phyloP scores from a whole-genome alignment of 768 basidiomycete species.

The Trametes punicea region DNA sequence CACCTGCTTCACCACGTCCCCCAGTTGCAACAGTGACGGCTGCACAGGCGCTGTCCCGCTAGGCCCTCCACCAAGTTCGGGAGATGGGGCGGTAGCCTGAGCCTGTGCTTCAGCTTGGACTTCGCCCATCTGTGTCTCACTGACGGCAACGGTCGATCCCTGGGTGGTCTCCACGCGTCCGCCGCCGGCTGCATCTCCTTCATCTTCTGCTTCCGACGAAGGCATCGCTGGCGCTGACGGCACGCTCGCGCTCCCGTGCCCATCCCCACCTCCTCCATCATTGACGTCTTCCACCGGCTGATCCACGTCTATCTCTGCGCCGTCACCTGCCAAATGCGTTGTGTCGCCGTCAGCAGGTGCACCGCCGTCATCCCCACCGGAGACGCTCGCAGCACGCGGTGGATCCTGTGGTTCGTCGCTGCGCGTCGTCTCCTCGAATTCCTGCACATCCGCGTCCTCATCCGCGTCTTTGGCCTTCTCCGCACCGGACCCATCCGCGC shows the following conservation, averaged over 20 bases:
- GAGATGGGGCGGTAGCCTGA: too few relatives aligned
- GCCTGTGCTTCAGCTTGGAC: too few relatives aligned
- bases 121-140: too few relatives aligned
- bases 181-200: constrained; percentile 8
- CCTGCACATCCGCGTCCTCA: too few relatives aligned
- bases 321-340: not conserved
- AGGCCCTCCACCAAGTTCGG: too few relatives aligned
- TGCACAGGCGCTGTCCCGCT: not conserved
- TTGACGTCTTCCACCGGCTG: constrained; percentile 9
- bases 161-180: not conserved
- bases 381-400: not conserved
- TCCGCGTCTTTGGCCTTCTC: too few relatives aligned
- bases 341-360: not conserved
- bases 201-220: not conserved
- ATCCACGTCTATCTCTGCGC: not conserved
- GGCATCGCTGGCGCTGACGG: not conserved
- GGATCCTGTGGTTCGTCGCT: not conserved
- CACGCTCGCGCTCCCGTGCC: not conserved
- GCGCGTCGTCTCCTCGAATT: too few relatives aligned
- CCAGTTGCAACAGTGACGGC: not conserved
- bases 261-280: not conserved
- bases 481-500: too few relatives aligned
- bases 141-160: not conserved
- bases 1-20: not conserved
- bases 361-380: not conserved